phyloP scores from a whole-genome alignment of 2,329 filamentous ascomycete species.

The Aureobasidium lini region DNA sequence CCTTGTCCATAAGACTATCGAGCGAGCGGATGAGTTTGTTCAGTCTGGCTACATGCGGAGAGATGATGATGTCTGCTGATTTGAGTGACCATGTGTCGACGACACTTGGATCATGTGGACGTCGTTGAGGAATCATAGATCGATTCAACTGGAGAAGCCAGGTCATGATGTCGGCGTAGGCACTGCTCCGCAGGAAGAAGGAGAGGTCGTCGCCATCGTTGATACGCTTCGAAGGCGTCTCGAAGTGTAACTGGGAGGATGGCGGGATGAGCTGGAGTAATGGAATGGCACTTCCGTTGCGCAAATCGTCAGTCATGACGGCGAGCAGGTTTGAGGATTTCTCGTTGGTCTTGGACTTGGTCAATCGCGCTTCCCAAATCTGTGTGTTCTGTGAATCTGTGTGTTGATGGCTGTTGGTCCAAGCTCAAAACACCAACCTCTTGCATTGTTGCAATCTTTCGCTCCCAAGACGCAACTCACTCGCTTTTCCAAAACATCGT shows the following conservation, averaged over 20 bases:
- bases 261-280: slow-evolving; percentile 39
- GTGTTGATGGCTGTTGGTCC: not conserved
- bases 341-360: not conserved
- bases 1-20: slow-evolving; percentile 62
- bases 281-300: slow-evolving; percentile 12
- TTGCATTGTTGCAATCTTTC: too few relatives aligned
- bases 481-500: too few relatives aligned
- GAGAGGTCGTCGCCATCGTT: slow-evolving; percentile 75
- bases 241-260: slow-evolving; percentile 50
- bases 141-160: slow-evolving; percentile 89
- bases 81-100: slow-evolving; percentile 47
- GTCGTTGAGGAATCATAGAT: slow-evolving; percentile 66
- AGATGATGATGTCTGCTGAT: slow-evolving; percentile 37
- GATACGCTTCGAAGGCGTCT: slow-evolving; percentile 69
- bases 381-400: not conserved
- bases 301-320: slow-evolving; percentile 17
- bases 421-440: not conserved
- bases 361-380: not conserved
- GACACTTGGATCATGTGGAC: slow-evolving; percentile 30
- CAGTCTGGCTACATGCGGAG: slow-evolving; percentile 56
- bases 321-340: not conserved
- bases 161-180: slow-evolving; percentile 77
- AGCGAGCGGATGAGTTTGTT: slow-evolving; percentile 59
- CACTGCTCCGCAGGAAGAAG: slow-evolving; percentile 70
- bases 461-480: too few relatives aligned